Evolutionary conservation across 129 eudicot genomes (phyloP), one percentile per base, ranked within the genome.

Genomic region (Chrysanthemum seticuspe): DNA sequence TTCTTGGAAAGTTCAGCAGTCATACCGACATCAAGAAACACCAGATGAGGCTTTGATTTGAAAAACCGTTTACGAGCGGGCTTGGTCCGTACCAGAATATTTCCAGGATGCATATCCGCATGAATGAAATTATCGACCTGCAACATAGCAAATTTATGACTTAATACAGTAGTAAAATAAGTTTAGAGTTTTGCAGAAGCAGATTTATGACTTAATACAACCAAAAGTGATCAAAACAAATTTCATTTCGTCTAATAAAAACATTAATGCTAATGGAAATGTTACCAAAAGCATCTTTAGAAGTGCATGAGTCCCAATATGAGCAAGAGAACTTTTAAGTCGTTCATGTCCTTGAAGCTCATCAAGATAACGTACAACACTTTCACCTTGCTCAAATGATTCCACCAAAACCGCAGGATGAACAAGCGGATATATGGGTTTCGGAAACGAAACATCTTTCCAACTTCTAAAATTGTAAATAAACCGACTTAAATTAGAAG

Each of bases 31-130:
- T 93, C 98, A 76, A 89, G 82, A 82, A 93, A 89, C 51, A 89
- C 55, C n/a, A 93, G 87, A 71, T 93, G 98, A 55, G 98, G 98
- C 84, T 93, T 93, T 14, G 96, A 84, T 72, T 88, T 90, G 73
- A 88, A 84, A 54, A 83, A 73, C 75, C 81, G 67, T 53, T 86
- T 90, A 62, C 91, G 76, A 45, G 97, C 75, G 60, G 91, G 74
- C 72, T 79, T 87, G 72, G 54, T 78, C 16, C 98, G 89, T 54
- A 94, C 98, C 52, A 94, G 98, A 73, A 94, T 94, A 73, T 94
- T 94, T 68, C 97, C 98, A 19, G 98, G 97, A 81, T 94, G 98
- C 98, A 90, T 94, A 81, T 94, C 97, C 6, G 98, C 98, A 79
- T 88, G 98, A 80, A 93, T 84, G 74, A 93, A 93, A 75, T 93